A percentile compares a stretch with the other conserved stretches of the same genome.
These are phyloP conservation scores for Penicillium sp. DNA, from an alignment of 2,329 filamentous ascomycete species.

Conservation along the genomic window DNA sequence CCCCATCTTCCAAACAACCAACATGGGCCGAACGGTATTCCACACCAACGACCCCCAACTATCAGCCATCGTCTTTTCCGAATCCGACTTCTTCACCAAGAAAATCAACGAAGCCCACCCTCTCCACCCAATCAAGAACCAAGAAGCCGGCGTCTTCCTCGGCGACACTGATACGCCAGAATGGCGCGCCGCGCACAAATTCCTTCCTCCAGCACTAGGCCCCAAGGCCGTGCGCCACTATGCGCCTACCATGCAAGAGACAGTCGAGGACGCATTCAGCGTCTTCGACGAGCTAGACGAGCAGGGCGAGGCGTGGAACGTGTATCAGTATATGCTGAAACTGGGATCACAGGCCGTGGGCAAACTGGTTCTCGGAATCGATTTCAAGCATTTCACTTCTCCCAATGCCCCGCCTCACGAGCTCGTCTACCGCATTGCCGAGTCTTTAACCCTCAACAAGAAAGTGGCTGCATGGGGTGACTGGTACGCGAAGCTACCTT, in stretches of 20 bases:
- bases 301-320: conserved; percentile 51
- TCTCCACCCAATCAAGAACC: conserved; percentile 32
- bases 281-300: conserved; percentile 56
- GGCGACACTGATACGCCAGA: conserved; percentile 37
- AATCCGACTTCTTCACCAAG: conserved; percentile 60
- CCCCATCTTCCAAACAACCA: conserved; percentile 56
- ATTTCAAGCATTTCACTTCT: conserved; percentile 50
- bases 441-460: conserved; percentile 62
- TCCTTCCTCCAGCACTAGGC: conserved; percentile 36
- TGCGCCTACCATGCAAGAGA: conserved; percentile 61
- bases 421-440: conserved; percentile 57
- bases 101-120: conserved; percentile 47
- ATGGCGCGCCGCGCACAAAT: conserved; percentile 60
- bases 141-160: conserved; percentile 36
- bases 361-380: conserved; percentile 50
- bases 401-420: conserved; percentile 55
- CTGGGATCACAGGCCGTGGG: conserved; percentile 50
- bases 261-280: conserved; percentile 56
- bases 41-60: conserved; percentile 57
- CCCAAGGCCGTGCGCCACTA: conserved; percentile 45
- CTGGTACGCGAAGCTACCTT: conserved; percentile 63
- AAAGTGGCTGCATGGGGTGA: conserved; percentile 58
- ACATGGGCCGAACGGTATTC: conserved; percentile 56
- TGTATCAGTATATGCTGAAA: conserved; percentile 57
- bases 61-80: conserved; percentile 52